These are phyloP conservation scores for Taphrina confusa DNA, from an alignment of 1,139 yeast genomes.

Conservation along the genomic window DNA sequence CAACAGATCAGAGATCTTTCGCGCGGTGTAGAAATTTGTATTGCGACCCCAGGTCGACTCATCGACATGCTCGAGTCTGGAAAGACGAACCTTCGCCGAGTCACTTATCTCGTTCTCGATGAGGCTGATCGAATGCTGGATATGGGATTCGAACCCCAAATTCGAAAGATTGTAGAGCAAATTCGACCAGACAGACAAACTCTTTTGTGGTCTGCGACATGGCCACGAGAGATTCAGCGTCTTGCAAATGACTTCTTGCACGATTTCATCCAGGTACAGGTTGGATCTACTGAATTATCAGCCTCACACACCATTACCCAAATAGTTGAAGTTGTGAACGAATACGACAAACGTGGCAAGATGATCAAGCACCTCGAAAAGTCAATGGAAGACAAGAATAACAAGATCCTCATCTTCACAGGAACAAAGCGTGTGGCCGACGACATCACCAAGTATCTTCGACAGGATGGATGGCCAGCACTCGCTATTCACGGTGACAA, in stretches of 20 bases:
- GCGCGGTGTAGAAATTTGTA: constrained; percentile 91
- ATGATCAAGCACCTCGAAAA: constrained; percentile 78
- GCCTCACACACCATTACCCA: constrained; percentile 97
- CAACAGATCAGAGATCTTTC: constrained; percentile 93
- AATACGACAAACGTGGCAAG: constrained; percentile 92
- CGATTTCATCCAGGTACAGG: constrained; percentile 92
- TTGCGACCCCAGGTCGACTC: constrained; percentile 98
- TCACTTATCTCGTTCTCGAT: constrained; percentile 92
- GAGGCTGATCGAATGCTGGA: constrained; percentile 86
- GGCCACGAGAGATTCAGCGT: constrained; percentile 97
- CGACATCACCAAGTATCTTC: constrained; percentile 83
- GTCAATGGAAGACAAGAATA: constrained; percentile 74
- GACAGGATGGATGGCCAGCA: constrained; percentile 99
- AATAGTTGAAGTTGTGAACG: constrained; percentile 84
- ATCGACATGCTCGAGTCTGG: constrained; percentile 95
- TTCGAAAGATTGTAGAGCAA: constrained; percentile 90
- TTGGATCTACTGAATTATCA: constrained; percentile 92
- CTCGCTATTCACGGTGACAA: constrained; percentile 99
- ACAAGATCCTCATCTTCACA: constrained; percentile 83
- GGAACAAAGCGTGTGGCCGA: constrained; percentile 98
- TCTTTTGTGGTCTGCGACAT: constrained; percentile 99
- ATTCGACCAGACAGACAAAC: constrained; percentile 98
- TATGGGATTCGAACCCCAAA: constrained; percentile 97
- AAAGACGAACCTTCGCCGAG: constrained; percentile 92
- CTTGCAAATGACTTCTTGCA: constrained; percentile 86